Evolutionary conservation across 148 eudicot species (phyloP), one percentile per base, ranked within the genome.

Genomic region (Nepenthes mirabilis): DNA sequence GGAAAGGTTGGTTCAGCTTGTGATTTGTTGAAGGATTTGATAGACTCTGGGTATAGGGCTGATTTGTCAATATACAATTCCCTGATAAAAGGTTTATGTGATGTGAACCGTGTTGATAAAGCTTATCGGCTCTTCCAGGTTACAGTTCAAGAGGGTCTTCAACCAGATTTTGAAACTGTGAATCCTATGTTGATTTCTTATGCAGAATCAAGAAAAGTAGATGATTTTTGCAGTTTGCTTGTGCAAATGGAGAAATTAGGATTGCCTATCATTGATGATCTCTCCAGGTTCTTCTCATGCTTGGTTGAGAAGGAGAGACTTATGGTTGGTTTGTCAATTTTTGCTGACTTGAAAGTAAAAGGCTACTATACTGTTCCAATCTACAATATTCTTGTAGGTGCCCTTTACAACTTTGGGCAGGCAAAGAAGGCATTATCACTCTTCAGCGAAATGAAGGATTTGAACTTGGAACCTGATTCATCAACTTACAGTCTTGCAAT

Each of bases 11-110:
- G 83, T 55, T 66, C 75, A 14, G 96, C 87, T 36, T 83, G 84
- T 79, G 91, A 80, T 67, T 68, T 93, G 75, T 72, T 80, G 59
- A 82, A 88, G 75, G 98, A 86, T 77, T 80, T 93, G 79, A 70
- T 77, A 64, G 81, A 88, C 53, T 82, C 88, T 5, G 98, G 96
- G 34, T 93, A 86, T 55, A 75, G 96, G 66, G 91, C 96, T 52
- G 98, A 93, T 77, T 79, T 93, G 85, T 66, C 78, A 9, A 82
- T 93, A 56, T 86, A 83, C 62, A 86, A 82, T 72, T 73, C 81
- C 55, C 79, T 93, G 74, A 82, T 93, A 12, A 43, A 68, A 56
- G 98, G 98, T 1, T 75, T 93, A 33, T 93, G 95, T 67, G 65
- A 71, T 55, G 63, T 66, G 59, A 76, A 79, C 34, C 79, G 58